Evolutionary conservation across 371 early-diverging fungal genomes (phyloP), one percentile per base, ranked within the genome.

Genomic region (Sporodiniella umbellata): DNA sequence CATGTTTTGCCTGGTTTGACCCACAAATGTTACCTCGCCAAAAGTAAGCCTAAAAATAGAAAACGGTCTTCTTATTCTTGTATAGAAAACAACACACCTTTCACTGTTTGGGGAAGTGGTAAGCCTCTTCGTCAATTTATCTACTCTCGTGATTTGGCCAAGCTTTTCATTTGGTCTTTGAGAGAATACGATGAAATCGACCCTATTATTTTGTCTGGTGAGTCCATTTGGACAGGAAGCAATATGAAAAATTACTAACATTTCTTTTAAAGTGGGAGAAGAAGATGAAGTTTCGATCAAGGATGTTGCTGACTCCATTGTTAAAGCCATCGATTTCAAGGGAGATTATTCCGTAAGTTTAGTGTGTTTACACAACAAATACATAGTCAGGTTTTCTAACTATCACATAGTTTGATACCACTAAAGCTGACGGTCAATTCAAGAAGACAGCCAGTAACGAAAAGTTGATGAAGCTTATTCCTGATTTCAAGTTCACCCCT

Each of bases 81-180:
- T 8, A 43, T 51, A 88, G 87, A 84, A 64, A 85, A 84, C 62
- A 69, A 76, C 39, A 86, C 85, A n/a, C 84, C 81, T 33, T 89
- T 93, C 52, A 66, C 83, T 51, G 84, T 93, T 54, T 64, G 82
- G 46, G 93, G 93, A 52, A 83, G 82, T 31, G 93, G 93, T 47
- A 81, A 80, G 51, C 93, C 93, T 46, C 83, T 90, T 38, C 85
- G 93, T 33, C 93, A 93, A 62, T 93, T 93, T 73, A 90, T 90
- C 53, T 93, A 86, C 68, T 88, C 89, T 21, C 78, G 82, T 30
- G 93, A 93, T 78, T 73, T 93, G 46, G 93, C 89, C 53, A 83
- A 78, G 66, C 81, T 93, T 53, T 86, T 90, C 56, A 74, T 93
- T 51, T 93, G 93, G 93, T 72, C 74, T 30, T 75, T 93, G 53